Evolutionary conservation across 352 stramenopile genomes (phyloP).

Genomic region (Phytopythium kandeliae): DNA sequence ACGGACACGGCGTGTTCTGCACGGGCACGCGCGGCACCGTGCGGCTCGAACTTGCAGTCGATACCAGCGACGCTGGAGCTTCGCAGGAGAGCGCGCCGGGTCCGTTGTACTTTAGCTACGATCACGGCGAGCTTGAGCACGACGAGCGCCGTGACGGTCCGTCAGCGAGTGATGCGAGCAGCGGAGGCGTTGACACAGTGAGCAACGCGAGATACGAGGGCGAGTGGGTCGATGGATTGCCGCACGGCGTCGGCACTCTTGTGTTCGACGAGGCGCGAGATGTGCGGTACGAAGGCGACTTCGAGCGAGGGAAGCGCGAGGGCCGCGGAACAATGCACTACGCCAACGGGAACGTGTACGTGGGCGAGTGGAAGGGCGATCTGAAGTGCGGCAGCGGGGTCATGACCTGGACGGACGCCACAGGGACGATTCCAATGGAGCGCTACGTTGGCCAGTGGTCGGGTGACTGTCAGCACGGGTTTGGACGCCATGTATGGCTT

Average conservation of each 20-base stretch:
- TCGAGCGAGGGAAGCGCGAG: slow-evolving; percentile 41
- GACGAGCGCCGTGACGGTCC: background rate
- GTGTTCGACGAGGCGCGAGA: slow-evolving; percentile 59
- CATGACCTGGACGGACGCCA: slow-evolving; percentile 63
- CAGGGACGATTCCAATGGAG: slow-evolving; percentile 22
- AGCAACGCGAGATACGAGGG: slow-evolving; percentile 74
- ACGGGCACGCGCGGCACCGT: slow-evolving; percentile 23
- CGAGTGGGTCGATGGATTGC: slow-evolving; percentile 63
- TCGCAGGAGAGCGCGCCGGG: background rate
- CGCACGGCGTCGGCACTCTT: slow-evolving; percentile 64
- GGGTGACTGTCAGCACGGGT: slow-evolving; percentile 67
- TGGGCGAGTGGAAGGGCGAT: slow-evolving; percentile 65
- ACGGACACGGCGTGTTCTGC: slow-evolving; percentile 67
- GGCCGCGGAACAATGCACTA: slow-evolving; percentile 66
- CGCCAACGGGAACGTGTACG: slow-evolving; percentile 54
- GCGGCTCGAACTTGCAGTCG: background rate
- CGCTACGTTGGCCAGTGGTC: slow-evolving; percentile 76
- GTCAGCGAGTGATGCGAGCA: background rate
- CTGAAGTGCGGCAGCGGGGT: slow-evolving; percentile 63
- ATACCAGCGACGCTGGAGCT: slow-evolving; percentile 4
- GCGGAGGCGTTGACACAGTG: slow-evolving; percentile 9
- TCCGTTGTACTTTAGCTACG: slow-evolving; percentile 27
- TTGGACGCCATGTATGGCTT: slow-evolving; percentile 79
- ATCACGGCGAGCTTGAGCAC: background rate
- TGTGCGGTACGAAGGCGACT: slow-evolving; percentile 55